Evolutionary conservation across 768 basidiomycete species (phyloP), one percentile per base, ranked within the genome.

Genomic region (Tremella yokohamensis): DNA sequence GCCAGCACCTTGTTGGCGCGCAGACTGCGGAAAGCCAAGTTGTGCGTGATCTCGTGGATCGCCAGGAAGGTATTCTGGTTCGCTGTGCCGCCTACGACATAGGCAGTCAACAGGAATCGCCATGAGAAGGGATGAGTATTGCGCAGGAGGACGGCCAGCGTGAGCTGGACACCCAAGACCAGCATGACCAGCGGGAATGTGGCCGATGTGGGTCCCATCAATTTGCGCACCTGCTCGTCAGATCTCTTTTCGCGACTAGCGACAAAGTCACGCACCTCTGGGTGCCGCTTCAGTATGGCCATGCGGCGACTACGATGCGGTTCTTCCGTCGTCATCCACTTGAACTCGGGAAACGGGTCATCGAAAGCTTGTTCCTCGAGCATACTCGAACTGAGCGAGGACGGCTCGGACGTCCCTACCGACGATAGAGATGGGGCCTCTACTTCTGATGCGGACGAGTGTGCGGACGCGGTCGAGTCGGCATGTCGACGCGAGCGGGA

Each of bases 21-120:
- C 47, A 98, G 83, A 20, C 87, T 82, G 61, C 82, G 83, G 79
- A 97, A 98, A 1, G 91, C 96, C 24, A 99, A 82, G 74, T 97
- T 98, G 76, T 99, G 96, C 1, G 93, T 96, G 61, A 99, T 96
- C 73, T 99, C 96, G 73, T 99, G 96, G 54, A 99, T 96, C 42
- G 96, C 91, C 49, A 99, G 84, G 78, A 99, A 99, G 39, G 94
- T 82, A 75, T 98, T 99, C 76, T 99, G 96, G 78, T 98, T 99
- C 8, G 88, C 87, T 0, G 94, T 97, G 2, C 91, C 96, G 1
- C 96, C 96, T 49, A 98, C 82, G 13, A 78, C 80, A 73, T 97
- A 98, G 0, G 94, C 90, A 12, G 81, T 80, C 57, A 86, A 62
- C 56, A 97, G 70, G 78, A 96, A 97, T 49, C 80, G 68, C 19